Percentiles rank a stretch among this genome's conserved stretches.
These are phyloP conservation scores for Gossypium rotundifolium DNA, from an alignment of 345 rosid species.

Conservation along the genomic window DNA sequence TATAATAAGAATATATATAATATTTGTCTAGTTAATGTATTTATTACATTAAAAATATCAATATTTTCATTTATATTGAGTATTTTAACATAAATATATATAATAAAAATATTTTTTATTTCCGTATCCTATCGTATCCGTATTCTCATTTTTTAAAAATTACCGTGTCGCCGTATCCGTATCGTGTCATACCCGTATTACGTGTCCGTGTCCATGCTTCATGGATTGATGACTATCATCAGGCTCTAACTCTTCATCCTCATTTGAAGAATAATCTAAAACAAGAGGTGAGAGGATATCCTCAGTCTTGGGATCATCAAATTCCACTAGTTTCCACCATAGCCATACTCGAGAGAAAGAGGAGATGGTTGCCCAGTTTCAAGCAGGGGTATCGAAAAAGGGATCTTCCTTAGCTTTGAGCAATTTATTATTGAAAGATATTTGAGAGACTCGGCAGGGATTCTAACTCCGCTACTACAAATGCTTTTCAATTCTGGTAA, in stretches of 20 bases:
- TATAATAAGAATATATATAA: no score
- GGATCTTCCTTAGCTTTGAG: not conserved
- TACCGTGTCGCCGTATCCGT: no score
- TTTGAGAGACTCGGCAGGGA: not conserved
- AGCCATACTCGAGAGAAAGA: not conserved
- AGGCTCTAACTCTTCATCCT: not conserved
- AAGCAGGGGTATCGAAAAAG: not conserved
- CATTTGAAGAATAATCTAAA: not conserved
- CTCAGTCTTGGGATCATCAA: not conserved
- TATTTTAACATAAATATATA: no score
- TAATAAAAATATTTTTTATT: no score
- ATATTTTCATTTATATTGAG: no score
- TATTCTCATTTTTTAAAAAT: no score
- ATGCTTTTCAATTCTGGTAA: not conserved
- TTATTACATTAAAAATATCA: no score
- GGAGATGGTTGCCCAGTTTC: not conserved
- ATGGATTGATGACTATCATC: not conserved
- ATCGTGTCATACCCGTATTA: no score
- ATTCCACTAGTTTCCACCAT: constrained; percentile 1
- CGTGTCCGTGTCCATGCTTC: no score
- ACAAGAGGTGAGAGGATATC: not conserved
- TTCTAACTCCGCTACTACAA: not conserved
- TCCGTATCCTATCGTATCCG: no score
- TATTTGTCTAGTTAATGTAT: no score
- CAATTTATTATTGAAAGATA: not conserved